Evolutionary conservation across 2,329 filamentous ascomycete genomes (phyloP), one percentile per base, ranked within the genome.

Genomic region (Sporothrix globosa): DNA sequence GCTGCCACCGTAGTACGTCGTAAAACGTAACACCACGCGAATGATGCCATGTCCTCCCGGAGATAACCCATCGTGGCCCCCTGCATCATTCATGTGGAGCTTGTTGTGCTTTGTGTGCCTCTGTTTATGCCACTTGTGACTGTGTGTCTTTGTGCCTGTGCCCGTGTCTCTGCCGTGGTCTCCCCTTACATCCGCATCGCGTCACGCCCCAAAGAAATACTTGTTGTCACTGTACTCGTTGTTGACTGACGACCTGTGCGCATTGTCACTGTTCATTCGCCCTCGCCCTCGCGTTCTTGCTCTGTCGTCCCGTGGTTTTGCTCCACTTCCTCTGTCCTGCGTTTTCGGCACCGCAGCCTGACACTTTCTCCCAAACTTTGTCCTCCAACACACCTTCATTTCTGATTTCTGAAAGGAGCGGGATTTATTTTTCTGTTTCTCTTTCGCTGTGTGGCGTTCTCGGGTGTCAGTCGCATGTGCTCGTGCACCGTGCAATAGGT

Each of bases 41-140:
- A 66, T 66, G 63, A 34, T 44, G 34, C 68, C 56, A 34, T 66
- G 52, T 46, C 68, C 58, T 65, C n/a, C 41, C 48, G 19, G 30
- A 56, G 66, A n/a, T n/a, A 19, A 19, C 17, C 50, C 34, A 46
- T 68, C n/a, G 4, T 56, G 30, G 27, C 61, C 61, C 58, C 58
- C 58, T 63, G 58, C 61, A 27, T 65, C 24, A 14, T 11, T 44
- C 19, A 4, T 50, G 48, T 50, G 48, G 19, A 50, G 19, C 48
- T 50, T 10, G 48, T n/a, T 10, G 17, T 50, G 6, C 19, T 24
- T 24, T 46, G 58, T 61, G 39, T 11, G 13, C n/a, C 39, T 65
- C 11, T 63, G 60, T 48, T 4, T 48, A 6, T 34, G 52, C 52
- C 21, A 30, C 50, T 41, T 41, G n/a, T 61, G 30, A 5, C n/a